Percentiles rank a stretch among this genome's conserved stretches.
phyloP scores from a whole-genome alignment of 345 rosid species.

The Populus nigra region DNA sequence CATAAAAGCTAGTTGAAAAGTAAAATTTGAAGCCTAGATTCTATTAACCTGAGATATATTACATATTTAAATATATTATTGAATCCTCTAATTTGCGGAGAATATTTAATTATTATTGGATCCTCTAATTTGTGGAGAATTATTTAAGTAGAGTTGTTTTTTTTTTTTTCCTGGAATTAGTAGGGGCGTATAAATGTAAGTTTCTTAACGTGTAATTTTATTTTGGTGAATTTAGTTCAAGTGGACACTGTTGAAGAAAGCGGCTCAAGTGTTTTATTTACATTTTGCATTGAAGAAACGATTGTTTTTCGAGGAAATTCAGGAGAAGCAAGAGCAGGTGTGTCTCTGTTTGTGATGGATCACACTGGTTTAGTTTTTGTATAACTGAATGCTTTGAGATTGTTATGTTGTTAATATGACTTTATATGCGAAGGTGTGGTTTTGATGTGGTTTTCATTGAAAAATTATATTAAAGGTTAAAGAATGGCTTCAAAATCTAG shows the following conservation, averaged over 20 bases:
- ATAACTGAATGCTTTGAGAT: not conserved
- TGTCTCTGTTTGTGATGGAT: constrained; percentile 12
- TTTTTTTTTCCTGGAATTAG: not conserved
- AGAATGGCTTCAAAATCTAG: constrained; percentile 99
- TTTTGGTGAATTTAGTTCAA: constrained; percentile 51
- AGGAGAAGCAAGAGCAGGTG: constrained; percentile 99
- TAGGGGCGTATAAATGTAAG: not conserved
- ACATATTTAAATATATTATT: no score
- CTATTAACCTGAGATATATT: no score
- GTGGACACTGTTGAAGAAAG: constrained; percentile 85
- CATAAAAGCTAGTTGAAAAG: not conserved
- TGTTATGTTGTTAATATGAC: not conserved
- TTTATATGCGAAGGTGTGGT: constrained; percentile 9
- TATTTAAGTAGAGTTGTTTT: no score
- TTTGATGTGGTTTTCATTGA: constrained; percentile 50
- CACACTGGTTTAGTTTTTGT: not conserved
- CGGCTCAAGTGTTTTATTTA: constrained; percentile 81
- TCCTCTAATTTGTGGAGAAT: not conserved
- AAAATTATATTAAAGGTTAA: constrained; percentile 77
- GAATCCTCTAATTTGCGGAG: no score
- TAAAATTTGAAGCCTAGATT: not conserved
- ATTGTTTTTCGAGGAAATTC: constrained; percentile 87
- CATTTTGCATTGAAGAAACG: constrained; percentile 94
- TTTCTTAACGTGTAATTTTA: not conserved
- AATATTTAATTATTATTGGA: no score